Evolutionary conservation across 2,329 filamentous ascomycete species (phyloP).

Genomic region (Neofusicoccum sp.): DNA sequence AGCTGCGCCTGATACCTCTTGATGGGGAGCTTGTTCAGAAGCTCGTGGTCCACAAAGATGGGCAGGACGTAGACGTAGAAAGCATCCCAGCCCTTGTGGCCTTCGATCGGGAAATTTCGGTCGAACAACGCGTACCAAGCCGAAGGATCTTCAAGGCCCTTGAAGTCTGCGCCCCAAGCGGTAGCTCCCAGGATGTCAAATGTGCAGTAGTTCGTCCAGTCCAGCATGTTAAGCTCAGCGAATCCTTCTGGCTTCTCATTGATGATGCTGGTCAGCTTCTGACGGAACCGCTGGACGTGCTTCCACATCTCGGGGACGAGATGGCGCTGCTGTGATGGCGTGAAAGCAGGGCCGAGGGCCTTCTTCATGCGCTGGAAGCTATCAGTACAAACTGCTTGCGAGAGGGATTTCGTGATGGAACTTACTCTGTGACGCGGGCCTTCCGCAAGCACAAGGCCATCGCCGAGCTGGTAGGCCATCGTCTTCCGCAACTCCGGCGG

Average conservation of each 20-base stretch:
- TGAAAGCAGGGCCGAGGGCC: background rate
- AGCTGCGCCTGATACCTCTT: background rate
- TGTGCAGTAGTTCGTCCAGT: constrained; percentile 5
- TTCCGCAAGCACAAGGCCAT: constrained; percentile 46
- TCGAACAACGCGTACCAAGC: background rate
- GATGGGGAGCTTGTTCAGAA: background rate
- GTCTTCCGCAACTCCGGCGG: background rate
- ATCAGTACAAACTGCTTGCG: background rate
- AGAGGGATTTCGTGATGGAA: background rate
- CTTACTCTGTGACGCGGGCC: constrained; percentile 41
- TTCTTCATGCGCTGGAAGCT: background rate
- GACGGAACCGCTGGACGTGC: background rate
- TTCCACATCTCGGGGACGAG: constrained; percentile 4
- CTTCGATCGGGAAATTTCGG: background rate
- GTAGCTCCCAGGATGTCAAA: constrained; percentile 1
- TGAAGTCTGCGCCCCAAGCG: background rate
- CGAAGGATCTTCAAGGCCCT: background rate
- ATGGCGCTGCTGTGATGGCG: background rate
- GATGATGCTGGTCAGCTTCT: background rate
- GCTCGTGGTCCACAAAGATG: background rate
- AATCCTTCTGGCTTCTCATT: background rate
- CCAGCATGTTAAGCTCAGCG: background rate
- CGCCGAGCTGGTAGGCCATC: constrained; percentile 32
- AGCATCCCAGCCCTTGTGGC: background rate
- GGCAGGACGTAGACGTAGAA: constrained; percentile 2